A percentile compares a stretch with the other conserved stretches of the same genome.
Evolutionary conservation across 2,329 filamentous ascomycete species (phyloP).

Genomic region (Pseudogymnoascus sp.): DNA sequence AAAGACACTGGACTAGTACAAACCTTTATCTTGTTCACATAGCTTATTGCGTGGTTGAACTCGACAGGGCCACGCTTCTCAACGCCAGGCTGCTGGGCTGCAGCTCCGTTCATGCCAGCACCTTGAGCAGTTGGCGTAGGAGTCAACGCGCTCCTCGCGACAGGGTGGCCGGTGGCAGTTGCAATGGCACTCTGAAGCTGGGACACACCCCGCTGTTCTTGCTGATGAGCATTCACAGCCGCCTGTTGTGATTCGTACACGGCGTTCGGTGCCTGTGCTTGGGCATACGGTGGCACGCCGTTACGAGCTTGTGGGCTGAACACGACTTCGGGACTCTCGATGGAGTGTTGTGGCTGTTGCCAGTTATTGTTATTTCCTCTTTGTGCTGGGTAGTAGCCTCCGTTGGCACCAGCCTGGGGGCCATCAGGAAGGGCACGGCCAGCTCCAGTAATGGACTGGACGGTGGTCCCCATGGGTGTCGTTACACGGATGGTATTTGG

Average conservation of each 20-base stretch:
- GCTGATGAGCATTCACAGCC: slow-evolving; percentile 41
- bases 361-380: slow-evolving; percentile 35
- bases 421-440: slow-evolving; percentile 36
- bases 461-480: slow-evolving; percentile 94
- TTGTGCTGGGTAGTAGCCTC: slow-evolving; percentile 33
- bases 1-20: slow-evolving; percentile 20
- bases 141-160: slow-evolving; percentile 46
- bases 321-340: slow-evolving; percentile 54
- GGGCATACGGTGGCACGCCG: slow-evolving; percentile 36
- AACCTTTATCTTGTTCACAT: slow-evolving; percentile 99
- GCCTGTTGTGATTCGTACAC: slow-evolving; percentile 35
- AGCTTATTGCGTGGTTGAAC: slow-evolving; percentile 98
- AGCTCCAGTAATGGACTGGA: slow-evolving; percentile 65
- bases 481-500: slow-evolving; percentile 95
- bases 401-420: slow-evolving; percentile 16
- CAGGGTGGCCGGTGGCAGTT: slow-evolving; percentile 31
- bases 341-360: slow-evolving; percentile 47
- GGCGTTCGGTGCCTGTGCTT: slow-evolving; percentile 30
- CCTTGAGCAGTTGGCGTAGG: slow-evolving; percentile 49
- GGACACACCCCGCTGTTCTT: slow-evolving; percentile 57
- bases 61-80: slow-evolving; percentile 92
- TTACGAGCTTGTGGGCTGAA: slow-evolving; percentile 50
- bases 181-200: slow-evolving; percentile 55
- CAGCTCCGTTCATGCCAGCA: slow-evolving; percentile 52
- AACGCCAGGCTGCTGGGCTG: slow-evolving; percentile 50